These are phyloP conservation scores for Lignosus rhinocerotis DNA, from an alignment of 1,284 basidiomycete genomes.

Conservation along the genomic window DNA sequence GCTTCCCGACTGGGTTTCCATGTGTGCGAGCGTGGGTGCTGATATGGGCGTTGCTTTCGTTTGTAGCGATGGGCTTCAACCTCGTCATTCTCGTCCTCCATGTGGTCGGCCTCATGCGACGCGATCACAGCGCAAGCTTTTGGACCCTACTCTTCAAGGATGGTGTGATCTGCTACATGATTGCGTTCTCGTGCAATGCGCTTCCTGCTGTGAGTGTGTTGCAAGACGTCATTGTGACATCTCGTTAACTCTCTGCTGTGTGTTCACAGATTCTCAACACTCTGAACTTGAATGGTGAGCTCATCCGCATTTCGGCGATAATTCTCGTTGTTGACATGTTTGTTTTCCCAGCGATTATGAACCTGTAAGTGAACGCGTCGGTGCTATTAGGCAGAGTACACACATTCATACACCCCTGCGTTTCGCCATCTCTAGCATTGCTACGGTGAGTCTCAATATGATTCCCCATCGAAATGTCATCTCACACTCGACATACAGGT, in stretches of 20 bases:
- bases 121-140: constrained; percentile 53
- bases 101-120: constrained; percentile 47
- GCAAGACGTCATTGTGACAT: background rate
- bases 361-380: constrained; percentile 48
- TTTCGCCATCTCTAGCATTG: constrained; percentile 24
- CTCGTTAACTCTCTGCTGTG: background rate
- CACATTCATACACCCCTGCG: background rate
- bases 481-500: constrained; percentile 45
- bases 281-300: constrained; percentile 60
- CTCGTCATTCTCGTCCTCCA: constrained; percentile 59
- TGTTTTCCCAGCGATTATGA: constrained; percentile 52
- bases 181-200: constrained; percentile 65
- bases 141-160: constrained; percentile 69
- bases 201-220: constrained; percentile 58
- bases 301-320: background rate
- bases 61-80: constrained; percentile 66
- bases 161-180: constrained; percentile 65
- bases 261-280: constrained; percentile 49
- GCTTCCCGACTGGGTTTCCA: background rate
- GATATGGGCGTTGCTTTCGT: background rate
- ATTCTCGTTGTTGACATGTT: background rate
- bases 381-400: background rate
- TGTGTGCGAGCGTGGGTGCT: constrained; percentile 1
- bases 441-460: constrained; percentile 28
- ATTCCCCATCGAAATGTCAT: constrained; percentile 28